Conservation (phyloP, 352 stramenopile species). For the Phytophthora vignae region DNA sequence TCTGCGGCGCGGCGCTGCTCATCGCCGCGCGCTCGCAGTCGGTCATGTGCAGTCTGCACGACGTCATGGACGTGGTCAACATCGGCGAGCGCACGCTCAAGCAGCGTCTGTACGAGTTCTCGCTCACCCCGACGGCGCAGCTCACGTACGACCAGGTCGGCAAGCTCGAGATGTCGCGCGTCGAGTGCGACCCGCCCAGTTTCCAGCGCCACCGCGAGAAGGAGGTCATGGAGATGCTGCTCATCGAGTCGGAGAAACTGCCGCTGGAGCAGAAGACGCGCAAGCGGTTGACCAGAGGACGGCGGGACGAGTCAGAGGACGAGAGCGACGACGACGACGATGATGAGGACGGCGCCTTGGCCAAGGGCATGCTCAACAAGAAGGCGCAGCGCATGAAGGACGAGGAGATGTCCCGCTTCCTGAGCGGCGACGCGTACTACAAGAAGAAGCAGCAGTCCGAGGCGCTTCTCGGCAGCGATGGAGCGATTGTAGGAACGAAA, state of each 20-base stretch:
- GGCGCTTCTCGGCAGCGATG: constrained; percentile 40
- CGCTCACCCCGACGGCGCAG: constrained; percentile 93
- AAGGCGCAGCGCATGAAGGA: constrained; percentile 70
- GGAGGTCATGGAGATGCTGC: constrained; percentile 92
- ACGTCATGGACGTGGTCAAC: constrained; percentile 93
- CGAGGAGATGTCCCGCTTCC: constrained; percentile 80
- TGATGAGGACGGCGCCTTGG: constrained; percentile 24
- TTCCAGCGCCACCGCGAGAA: constrained; percentile 90
- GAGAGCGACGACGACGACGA: constrained; percentile 43
- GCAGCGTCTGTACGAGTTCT: constrained; percentile 97
- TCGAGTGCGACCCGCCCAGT: constrained; percentile 90
- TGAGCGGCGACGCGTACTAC: constrained; percentile 70
- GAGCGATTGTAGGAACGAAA: constrained; percentile 26
- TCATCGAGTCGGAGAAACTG: constrained; percentile 83
- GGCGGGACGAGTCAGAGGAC: constrained; percentile 20
- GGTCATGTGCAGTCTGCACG: constrained; percentile 87
- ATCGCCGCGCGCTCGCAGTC: constrained; percentile 97
- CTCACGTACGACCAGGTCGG: constrained; percentile 97
- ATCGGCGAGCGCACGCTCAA: constrained; percentile 97
- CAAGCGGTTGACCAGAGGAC: constrained; percentile 34
- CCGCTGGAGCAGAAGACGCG: constrained; percentile 53
- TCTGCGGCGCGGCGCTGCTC: constrained; percentile 97
- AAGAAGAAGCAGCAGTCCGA: constrained; percentile 69
- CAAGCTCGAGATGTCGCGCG: constrained; percentile 85
- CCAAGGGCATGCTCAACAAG: constrained; percentile 40